Evolutionary conservation across 2,329 filamentous ascomycete species (phyloP), one percentile per base, ranked within the genome.

Genomic region (Sphaerulina populicola): DNA sequence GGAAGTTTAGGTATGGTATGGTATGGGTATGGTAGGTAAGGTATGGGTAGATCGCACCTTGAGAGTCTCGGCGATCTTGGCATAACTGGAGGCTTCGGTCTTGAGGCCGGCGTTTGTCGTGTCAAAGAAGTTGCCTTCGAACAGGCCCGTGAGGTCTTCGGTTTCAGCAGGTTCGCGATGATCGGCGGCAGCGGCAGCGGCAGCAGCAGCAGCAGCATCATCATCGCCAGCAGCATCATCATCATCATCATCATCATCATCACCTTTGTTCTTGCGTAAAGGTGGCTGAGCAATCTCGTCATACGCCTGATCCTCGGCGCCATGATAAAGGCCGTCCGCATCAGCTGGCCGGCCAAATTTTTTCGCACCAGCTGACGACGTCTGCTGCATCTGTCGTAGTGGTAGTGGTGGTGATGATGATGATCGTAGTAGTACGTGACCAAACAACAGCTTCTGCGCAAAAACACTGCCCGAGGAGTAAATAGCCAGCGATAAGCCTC

Each of bases 401-500:
- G 18, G 18, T 18, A 3, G 18, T 3, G 18, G 18, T 18, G 18
- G 18, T n/a, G n/a, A n/a, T n/a, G n/a, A n/a, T n/a, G n/a, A n/a
- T n/a, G 18, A 3, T 18, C 18, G 18, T 18, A 18, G 18, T 18
- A 18, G 51, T 29, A 75, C 70, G 62, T 89, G 80, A 54, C 76
- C 74, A 69, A 91, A 91, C 56, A 91, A 77, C 55, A 91, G 73
- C 70, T 88, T 87, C 74, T 93, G 87, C 11, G 87, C 87, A 15
- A 83, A 77, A 5, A 91, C 83, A 18, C 85, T 89, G 30, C 87
- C 87, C 10, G 85, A 89, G 3, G 85, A 89, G 71, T 90, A 93
- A 64, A 93, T 90, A 61, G 85, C 79, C 57, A 90, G 63, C 8
- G 61, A 75, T 53, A 73, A 73, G 55, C 79, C 72, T 23, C 76